Conservation (phyloP, 257 asterid genomes). For the Solanum pennellii region DNA sequence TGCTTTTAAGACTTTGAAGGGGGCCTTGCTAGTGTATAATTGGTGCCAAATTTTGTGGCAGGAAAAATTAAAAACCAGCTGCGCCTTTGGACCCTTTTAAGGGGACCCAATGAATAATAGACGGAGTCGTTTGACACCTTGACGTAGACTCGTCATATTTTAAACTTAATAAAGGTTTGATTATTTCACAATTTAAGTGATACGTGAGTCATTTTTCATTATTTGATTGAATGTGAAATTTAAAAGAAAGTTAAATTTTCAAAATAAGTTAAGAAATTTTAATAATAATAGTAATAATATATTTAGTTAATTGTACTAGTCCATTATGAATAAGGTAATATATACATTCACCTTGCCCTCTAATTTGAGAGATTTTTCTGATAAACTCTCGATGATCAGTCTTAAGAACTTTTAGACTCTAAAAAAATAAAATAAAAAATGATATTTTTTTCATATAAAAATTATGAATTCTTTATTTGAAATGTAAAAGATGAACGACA, state of each 20-base stretch:
- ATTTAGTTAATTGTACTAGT: background rate
- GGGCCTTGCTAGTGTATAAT: background rate
- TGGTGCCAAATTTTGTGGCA: background rate
- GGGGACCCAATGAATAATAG: background rate
- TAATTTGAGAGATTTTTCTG: too few relatives aligned
- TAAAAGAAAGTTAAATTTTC: background rate
- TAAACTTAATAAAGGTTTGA: accelerated
- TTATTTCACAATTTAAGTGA: background rate
- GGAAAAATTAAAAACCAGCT: background rate
- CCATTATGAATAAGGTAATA: background rate
- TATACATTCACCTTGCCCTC: accelerated
- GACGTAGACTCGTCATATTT: background rate
- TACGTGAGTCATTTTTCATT: accelerated
- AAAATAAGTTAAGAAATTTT: background rate
- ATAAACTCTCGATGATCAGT: accelerated
- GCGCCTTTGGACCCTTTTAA: background rate
- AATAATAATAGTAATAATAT: background rate
- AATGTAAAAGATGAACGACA: background rate
- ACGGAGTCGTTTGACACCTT: background rate
- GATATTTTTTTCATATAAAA: background rate
- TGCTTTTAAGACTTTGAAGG: background rate
- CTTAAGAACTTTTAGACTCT: background rate
- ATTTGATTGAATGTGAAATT: background rate
- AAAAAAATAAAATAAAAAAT: background rate
- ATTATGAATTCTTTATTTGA: background rate